Evolutionary conservation across 225 moss, liverwort and hornwort species (phyloP).

Genomic region (Lunularia cruciata): DNA sequence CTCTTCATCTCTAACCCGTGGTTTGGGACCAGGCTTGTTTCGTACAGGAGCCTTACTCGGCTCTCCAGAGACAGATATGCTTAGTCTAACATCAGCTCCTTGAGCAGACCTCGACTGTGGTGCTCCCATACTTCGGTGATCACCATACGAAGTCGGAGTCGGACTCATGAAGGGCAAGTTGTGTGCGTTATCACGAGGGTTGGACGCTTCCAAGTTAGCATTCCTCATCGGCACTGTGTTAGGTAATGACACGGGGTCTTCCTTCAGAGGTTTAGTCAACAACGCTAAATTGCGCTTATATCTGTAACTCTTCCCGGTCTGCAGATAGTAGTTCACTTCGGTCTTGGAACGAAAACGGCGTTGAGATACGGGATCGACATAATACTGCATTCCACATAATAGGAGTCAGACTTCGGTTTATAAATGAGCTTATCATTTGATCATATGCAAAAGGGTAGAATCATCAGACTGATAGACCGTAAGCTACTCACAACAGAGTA

Average conservation of each 20-base stretch:
- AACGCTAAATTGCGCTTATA: slow-evolving; percentile 51
- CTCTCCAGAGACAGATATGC: slow-evolving; percentile 27
- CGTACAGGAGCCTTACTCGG: slow-evolving; percentile 21
- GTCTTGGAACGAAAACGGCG: slow-evolving; percentile 51
- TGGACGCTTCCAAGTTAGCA: slow-evolving; percentile 20
- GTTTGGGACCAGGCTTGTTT: slow-evolving; percentile 43
- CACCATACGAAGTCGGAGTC: slow-evolving; percentile 23
- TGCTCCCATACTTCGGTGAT: slow-evolving; percentile 11
- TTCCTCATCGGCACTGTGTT: slow-evolving; percentile 27
- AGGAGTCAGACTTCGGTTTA: neutral
- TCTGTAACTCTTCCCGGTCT: slow-evolving; percentile 50
- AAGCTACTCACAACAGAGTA: neutral
- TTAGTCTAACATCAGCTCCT: slow-evolving; percentile 25
- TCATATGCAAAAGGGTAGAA: too few species aligned
- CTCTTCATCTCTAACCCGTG: slow-evolving; percentile 21
- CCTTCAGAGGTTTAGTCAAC: slow-evolving; percentile 47
- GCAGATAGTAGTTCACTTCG: slow-evolving; percentile 49
- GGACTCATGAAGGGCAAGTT: slow-evolving; percentile 27
- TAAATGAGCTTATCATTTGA: too few species aligned
- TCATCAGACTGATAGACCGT: neutral
- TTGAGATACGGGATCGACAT: slow-evolving; percentile 47
- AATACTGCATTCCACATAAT: slow-evolving; percentile 37
- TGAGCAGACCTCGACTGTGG: slow-evolving; percentile 11
- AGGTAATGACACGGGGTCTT: slow-evolving; percentile 41
- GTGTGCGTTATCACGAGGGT: slow-evolving; percentile 20